Evolutionary conservation across 2,329 filamentous ascomycete genomes (phyloP).

Genomic region (Colletotrichum orbiculare): DNA sequence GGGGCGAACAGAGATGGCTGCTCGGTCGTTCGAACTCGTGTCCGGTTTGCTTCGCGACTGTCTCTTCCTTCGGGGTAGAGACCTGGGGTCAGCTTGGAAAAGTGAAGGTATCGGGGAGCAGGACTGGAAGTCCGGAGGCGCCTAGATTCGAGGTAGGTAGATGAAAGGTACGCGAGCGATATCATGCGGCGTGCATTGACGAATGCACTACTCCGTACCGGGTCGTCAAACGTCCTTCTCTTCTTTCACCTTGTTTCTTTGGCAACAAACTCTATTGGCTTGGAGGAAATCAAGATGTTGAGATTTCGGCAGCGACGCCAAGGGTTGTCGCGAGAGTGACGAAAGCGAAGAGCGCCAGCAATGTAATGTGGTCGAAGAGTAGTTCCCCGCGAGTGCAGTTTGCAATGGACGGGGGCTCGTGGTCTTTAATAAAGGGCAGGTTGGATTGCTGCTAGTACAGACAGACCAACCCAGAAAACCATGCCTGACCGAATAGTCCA

Average conservation of each 20-base stretch:
- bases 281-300: background rate
- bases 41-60: no score
- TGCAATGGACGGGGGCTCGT: conserved; percentile 20
- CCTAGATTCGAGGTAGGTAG: conserved; percentile 10
- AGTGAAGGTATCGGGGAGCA: conserved; percentile 13
- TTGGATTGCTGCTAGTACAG: conserved; percentile 18
- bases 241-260: no score
- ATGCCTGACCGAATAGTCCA: background rate
- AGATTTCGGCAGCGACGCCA: background rate
- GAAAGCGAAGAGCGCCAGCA: background rate
- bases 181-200: conserved; percentile 26
- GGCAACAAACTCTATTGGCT: conserved; percentile 3
- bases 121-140: conserved; percentile 15
- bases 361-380: background rate
- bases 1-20: no score
- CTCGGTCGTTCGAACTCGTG: no score
- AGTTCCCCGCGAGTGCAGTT: conserved; percentile 7
- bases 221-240: conserved; percentile 2
- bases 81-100: no score
- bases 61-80: background rate
- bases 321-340: background rate
- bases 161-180: conserved; percentile 4
- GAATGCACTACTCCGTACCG: conserved; percentile 12
- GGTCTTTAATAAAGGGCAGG: conserved; percentile 26
- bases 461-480: background rate